A percentile compares a stretch with the other conserved stretches of the same genome.
Evolutionary conservation across 148 eudicot species (phyloP).

Genomic region (Arctostaphylos glauca): DNA sequence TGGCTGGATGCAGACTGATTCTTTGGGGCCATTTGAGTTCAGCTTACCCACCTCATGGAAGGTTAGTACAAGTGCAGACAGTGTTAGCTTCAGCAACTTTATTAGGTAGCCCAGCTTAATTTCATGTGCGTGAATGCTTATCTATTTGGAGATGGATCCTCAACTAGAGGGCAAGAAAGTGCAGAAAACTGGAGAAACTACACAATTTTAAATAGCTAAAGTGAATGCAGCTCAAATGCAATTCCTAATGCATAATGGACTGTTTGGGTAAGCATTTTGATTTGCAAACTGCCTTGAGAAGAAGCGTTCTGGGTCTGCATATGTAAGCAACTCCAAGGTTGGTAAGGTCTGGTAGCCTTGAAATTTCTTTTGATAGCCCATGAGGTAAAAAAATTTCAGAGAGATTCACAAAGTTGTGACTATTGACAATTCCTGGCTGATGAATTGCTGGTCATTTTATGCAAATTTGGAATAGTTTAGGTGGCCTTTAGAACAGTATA

Average conservation of each 20-base stretch:
- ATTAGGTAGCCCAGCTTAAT: constrained; percentile 25
- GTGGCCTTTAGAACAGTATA: background rate
- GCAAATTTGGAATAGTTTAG: background rate
- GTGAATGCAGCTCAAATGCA: background rate
- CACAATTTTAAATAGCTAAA: background rate
- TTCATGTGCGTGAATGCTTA: background rate
- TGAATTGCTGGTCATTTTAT: background rate
- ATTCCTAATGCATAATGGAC: background rate
- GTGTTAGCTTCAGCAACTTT: constrained; percentile 32
- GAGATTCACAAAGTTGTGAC: background rate
- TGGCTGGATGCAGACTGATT: constrained; percentile 49
- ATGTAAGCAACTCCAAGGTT: background rate
- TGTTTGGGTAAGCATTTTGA: background rate
- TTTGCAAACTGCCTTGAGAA: background rate
- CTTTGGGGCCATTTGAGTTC: constrained; percentile 62
- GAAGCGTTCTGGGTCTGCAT: background rate
- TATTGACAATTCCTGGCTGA: background rate
- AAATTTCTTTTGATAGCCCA: constrained; percentile 5
- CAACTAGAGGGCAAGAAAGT: background rate
- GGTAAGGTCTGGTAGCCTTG: background rate
- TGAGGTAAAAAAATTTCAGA: no score
- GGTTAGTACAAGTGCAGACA: constrained; percentile 33
- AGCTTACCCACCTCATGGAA: constrained; percentile 27
- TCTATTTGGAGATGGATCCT: background rate
- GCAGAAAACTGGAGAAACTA: background rate